Base-by-base conservation (phyloP, 148 eudicot genomes). In the Salicornia ramosissima region DNA sequence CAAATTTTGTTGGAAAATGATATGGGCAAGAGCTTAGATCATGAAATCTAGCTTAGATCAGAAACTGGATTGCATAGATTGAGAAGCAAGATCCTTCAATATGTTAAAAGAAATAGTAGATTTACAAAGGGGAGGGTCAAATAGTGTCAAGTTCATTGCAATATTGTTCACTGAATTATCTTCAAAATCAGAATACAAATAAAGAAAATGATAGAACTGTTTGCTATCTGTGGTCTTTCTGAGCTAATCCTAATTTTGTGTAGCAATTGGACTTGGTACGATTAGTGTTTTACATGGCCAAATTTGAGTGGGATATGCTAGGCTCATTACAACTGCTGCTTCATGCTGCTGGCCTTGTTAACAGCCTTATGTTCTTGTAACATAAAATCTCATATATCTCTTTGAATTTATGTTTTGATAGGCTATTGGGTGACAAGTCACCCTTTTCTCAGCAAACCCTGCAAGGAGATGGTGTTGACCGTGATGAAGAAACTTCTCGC, bases 401-500 rank as follows among this genome's bases (percentile, higher is more conserved):
- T 36, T 49, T 63, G 40, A 33, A 11, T 49, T 58, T 30, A 42
- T 54, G 42, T 72, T 65, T 15, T 50, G 77, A 78, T 79, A 92
- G 97, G 80, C 77, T 92, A 12, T 72, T 92, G 73, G 97, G 96
- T 33, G 97, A 92, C 75, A 92, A 92, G 62, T 92, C 97, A 21
- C 97, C 97, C 12, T 89, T 84, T 75, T 89, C 97, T 61, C 97
- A 92, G 77, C 96, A 92, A 72, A 89, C 86, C 83, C 74, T 86
- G 42, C 97, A 89, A 77, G 96, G 90, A 12, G 92, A 89, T 68
- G 96, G 80, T 51, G 87, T 87, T 85, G 97, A 91, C 79, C 96
- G 97, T 16, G 97, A 91, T 56, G 97, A 91, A 69, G 97, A 91
- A 71, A 91, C 96, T 54, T 88, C 97, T 24, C 89, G 96, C 36